phyloP scores from a whole-genome alignment of 495 filamentous ascomycete species.

The Podospora bellae-mahoneyi region DNA sequence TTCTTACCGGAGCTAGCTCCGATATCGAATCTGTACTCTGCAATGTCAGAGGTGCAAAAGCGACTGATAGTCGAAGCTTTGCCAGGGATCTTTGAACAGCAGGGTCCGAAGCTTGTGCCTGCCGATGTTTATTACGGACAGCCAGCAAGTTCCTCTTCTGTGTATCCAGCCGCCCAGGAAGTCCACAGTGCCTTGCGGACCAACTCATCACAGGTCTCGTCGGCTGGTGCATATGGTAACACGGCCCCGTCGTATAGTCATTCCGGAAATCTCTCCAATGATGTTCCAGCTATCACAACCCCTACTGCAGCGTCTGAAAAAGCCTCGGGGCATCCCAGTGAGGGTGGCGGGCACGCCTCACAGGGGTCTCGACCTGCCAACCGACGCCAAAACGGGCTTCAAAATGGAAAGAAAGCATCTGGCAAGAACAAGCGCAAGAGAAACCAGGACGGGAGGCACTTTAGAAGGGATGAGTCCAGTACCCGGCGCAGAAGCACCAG shows the following conservation, averaged over 20 bases:
- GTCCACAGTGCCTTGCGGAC: background rate
- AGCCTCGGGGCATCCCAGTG: background rate
- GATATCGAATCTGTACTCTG: conserved; percentile 46
- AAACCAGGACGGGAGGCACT: conserved; percentile 21
- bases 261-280: background rate
- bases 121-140: background rate
- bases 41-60: conserved; percentile 51
- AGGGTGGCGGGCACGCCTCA: conserved; percentile 10
- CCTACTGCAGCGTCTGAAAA: conserved; percentile 9
- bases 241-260: background rate
- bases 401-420: conserved; percentile 11
- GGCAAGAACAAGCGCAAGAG: conserved; percentile 19
- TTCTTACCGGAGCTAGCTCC: conserved; percentile 54
- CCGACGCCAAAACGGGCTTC: conserved; percentile 5
- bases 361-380: conserved; percentile 3
- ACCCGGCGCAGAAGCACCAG: conserved; percentile 28
- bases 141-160: background rate
- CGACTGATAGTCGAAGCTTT: conserved; percentile 58
- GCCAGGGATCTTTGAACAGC: conserved; percentile 35
- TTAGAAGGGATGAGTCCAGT: conserved; percentile 30
- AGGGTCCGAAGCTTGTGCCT: background rate
- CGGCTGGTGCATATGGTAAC: background rate
- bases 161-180: background rate
- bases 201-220: background rate
- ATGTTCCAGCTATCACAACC: background rate